Base-by-base conservation (phyloP, 345 rosid genomes). In the Abelmoschus esculentus region DNA sequence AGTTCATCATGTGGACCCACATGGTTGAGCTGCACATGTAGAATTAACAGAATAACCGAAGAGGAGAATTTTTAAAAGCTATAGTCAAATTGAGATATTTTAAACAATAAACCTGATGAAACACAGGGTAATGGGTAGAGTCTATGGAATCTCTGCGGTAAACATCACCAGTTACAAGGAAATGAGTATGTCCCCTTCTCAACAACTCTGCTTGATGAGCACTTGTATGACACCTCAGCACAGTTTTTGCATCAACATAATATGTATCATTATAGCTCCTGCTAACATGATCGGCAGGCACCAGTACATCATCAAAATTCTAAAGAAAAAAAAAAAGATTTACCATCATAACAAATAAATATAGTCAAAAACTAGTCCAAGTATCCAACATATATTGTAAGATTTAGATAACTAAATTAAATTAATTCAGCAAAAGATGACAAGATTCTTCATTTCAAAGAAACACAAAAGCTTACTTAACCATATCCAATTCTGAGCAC, bases 261-360 rank as follows among this genome's bases (percentile, higher is more conserved):
- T 88, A 95, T 1, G 96, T 95, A 77, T 95, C 99, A 55, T 95
- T 95, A 65, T 87, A 87, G 76, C 96, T 91, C 88, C 99, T 84
- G 82, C 96, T 89, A 4, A 95, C 87, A 76, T 95, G 99, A 77
- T 91, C 93, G 61, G 96, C 87, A 74, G 99, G 99, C 63, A 95
- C 97, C 80, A 95, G 78, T 72, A 91, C 99, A 87, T 91, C 96
- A 84, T 95, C 98, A 76, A 95, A 95, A 81, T 91, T 95, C 99
- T 95, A 84, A 10, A 19, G 10, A 77, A 60, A 53, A 68, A 47
- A 1, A 22, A 34, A 50, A 34, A 34, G 38, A 34, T 34, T 34
- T 14, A 47, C 29, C 22, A 31, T 73, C 75, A 77, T 32, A 71
- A 5, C 55, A 26, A 44, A 34, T 38, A 62, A 10, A 38, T 62